Base-by-base conservation (phyloP, 257 asterid genomes). In the Fraxinus cuspidata region DNA sequence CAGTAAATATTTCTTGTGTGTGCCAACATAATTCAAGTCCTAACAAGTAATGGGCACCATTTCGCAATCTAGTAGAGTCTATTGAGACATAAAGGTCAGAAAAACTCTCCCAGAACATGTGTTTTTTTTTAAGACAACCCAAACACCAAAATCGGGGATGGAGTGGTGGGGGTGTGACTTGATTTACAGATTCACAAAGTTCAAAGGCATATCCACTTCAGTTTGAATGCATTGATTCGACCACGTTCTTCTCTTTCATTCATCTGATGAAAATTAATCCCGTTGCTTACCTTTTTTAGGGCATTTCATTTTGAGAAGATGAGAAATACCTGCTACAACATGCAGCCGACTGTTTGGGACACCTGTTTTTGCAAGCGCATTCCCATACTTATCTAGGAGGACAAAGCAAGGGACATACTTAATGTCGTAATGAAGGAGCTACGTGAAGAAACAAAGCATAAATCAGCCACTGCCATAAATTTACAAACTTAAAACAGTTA, bases 361-460 rank as follows among this genome's bases (percentile, higher is more conserved):
- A 0, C 97, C 97, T 3, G 97, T 92, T 79, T 93, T 93, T 40
- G 95, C 96, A 64, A 92, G 81, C 0, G 96, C 97, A 60, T 73
- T 89, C 31, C 98, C 98, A n/a, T 88, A 12, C 75, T 88, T 86
- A 74, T 92, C 97, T 58, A 93, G 75, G 0, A 93, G 86, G 72
- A 93, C 96, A n/a, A 93, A 92, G 89, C 98, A 92, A 21, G 98
- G 97, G 75, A 93, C 98, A 53, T 93, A 93, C 81, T 81, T 90
- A 40, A 93, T 89, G 88, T 92, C 95, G 71, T 92, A 93, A 79
- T 92, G 88, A 44, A 92, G 96, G 51, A 93, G 94, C 97, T 93
- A 89, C 88, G 84, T 49, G 32, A 56, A 51, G 7, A 38, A 81
- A 1, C 0, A 29, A 18, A 66, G 72, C 7, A 29, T 69, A 72